phyloP scores from a whole-genome alignment of 768 basidiomycete genomes.

The Daedaleopsis sinensis region DNA sequence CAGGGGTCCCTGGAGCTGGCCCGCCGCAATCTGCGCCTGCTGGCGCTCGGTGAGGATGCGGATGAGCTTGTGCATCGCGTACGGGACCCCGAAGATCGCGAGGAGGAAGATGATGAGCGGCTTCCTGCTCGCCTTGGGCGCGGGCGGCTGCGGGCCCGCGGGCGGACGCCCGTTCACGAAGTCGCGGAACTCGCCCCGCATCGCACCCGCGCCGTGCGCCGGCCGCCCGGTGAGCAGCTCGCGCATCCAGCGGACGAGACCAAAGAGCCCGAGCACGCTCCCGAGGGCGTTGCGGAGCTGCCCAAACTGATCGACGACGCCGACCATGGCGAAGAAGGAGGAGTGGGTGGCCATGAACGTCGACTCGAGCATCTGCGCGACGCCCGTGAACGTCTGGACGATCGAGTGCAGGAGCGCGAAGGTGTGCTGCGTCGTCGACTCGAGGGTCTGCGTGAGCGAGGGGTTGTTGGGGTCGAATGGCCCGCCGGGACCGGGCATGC shows the following conservation, averaged over 20 bases:
- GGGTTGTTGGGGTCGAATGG: constrained; percentile 54
- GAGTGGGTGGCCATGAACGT: constrained; percentile 98
- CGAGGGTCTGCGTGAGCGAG: constrained; percentile 86
- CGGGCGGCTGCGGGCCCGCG: constrained; percentile 40
- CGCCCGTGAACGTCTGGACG: constrained; percentile 92
- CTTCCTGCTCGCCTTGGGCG: constrained; percentile 78
- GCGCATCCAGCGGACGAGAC: constrained; percentile 84
- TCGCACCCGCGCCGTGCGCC: constrained; percentile 38
- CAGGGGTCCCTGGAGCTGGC: constrained; percentile 41
- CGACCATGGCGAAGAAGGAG: constrained; percentile 94
- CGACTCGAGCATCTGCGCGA: constrained; percentile 96
- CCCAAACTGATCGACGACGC: constrained; percentile 93
- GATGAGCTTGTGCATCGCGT: constrained; percentile 90
- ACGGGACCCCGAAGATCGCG: constrained; percentile 91
- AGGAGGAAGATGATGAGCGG: constrained; percentile 93
- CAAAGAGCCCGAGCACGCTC: constrained; percentile 91
- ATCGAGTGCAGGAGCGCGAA: constrained; percentile 93
- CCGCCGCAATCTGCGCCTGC: constrained; percentile 40
- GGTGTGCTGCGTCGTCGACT: constrained; percentile 87
- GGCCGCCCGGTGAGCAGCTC: constrained; percentile 56
- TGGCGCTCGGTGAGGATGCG: constrained; percentile 68
- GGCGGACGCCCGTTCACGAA: constrained; percentile 71
- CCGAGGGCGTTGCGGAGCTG: constrained; percentile 91
- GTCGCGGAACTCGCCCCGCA: constrained; percentile 73
- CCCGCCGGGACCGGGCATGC: constrained; percentile 43